Conservation (phyloP, 2,329 filamentous ascomycete species). For the Rutstroemia sydowiana region DNA sequence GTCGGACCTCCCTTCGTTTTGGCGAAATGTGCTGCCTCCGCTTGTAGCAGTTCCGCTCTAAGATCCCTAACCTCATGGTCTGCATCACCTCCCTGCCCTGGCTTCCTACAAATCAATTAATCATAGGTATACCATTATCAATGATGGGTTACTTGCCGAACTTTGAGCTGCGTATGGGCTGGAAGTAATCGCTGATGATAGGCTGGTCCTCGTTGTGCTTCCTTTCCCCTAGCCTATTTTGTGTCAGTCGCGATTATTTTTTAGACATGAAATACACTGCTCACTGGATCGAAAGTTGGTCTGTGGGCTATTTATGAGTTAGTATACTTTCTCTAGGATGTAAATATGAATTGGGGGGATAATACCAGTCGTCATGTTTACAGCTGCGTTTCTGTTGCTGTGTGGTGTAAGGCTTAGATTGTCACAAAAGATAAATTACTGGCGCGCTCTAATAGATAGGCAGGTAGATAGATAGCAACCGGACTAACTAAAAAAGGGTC, state of each 20-base stretch:
- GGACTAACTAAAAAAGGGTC: not conserved
- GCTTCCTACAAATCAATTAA: conserved; percentile 45
- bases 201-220: conserved; percentile 83
- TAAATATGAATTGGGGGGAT: not conserved
- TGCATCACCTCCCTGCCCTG: conserved; percentile 81
- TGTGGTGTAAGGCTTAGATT: too few relatives aligned
- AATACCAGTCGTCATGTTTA: conserved; percentile 46
- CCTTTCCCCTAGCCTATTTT: conserved; percentile 79
- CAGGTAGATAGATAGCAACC: not conserved
- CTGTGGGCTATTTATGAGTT: conserved; percentile 51
- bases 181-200: conserved; percentile 95
- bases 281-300: conserved; percentile 92
- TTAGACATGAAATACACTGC: conserved; percentile 19
- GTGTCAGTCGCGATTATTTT: conserved; percentile 9
- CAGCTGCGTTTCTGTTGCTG: not conserved
- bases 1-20: conserved; percentile 65
- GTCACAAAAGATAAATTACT: too few relatives aligned
- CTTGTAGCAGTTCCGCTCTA: conserved; percentile 79
- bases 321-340: conserved; percentile 9
- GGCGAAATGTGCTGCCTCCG: conserved; percentile 79
- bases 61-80: conserved; percentile 69
- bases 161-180: conserved; percentile 89
- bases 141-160: conserved; percentile 45
- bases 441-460: too few relatives aligned
- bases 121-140: not conserved